These are phyloP conservation scores for Fusarium fujikuroi DNA, from an alignment of 2,329 filamentous ascomycete genomes.

Conservation along the genomic window DNA sequence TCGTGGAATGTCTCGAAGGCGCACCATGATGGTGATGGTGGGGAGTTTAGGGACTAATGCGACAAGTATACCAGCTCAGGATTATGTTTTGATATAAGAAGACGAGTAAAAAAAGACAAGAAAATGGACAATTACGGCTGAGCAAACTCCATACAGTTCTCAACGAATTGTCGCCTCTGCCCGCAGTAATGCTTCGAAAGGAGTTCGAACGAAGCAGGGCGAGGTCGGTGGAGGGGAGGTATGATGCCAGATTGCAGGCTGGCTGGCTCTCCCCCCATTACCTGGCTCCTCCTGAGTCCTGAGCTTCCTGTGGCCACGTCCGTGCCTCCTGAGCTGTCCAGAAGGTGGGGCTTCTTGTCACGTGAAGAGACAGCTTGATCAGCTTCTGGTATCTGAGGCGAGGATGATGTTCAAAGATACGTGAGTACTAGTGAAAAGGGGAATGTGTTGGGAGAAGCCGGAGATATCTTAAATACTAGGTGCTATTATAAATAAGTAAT, in stretches of 20 bases:
- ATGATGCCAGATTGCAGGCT: slow-evolving; percentile 61
- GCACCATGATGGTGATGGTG: slow-evolving; percentile 77
- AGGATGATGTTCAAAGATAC: neutral
- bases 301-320: slow-evolving; percentile 47
- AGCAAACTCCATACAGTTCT: slow-evolving; percentile 32
- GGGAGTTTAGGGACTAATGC: slow-evolving; percentile 40
- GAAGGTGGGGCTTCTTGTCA: slow-evolving; percentile 39
- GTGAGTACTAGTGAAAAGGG: neutral
- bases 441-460: neutral
- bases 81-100: slow-evolving; percentile 31
- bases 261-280: slow-evolving; percentile 19
- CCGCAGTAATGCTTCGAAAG: slow-evolving; percentile 45
- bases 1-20: slow-evolving; percentile 93
- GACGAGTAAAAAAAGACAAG: slow-evolving; percentile 29
- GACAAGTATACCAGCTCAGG: slow-evolving; percentile 39
- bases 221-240: slow-evolving; percentile 44
- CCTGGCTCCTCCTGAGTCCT: slow-evolving; percentile 45
- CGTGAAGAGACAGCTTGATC: slow-evolving; percentile 41
- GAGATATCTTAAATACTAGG: neutral
- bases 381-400: neutral
- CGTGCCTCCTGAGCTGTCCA: slow-evolving; percentile 43
- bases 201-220: slow-evolving; percentile 39
- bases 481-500: neutral
- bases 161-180: slow-evolving; percentile 44
- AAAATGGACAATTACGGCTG: slow-evolving; percentile 35